Conservation (phyloP, 192 early-diverging fungal genomes). For the Gryganskiella cystojenkinii region DNA sequence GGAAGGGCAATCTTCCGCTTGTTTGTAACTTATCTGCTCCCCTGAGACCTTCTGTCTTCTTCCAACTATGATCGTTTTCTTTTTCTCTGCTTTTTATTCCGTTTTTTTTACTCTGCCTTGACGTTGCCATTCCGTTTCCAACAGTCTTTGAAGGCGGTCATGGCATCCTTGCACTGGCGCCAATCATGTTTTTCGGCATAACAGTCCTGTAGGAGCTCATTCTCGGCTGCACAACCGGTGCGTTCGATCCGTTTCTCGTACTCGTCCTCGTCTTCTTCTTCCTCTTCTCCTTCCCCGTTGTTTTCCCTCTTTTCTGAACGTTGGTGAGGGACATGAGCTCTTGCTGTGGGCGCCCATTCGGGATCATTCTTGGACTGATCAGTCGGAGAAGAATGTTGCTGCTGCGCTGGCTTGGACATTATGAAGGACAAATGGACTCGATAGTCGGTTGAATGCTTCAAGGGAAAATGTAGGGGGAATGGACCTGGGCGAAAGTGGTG, state of each 20-base stretch:
- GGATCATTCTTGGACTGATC: constrained; percentile 28
- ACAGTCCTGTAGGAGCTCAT: constrained; percentile 86
- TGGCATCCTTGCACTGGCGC: constrained; percentile 82
- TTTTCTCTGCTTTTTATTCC: neutral
- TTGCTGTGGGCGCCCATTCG: constrained; percentile 41
- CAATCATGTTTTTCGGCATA: constrained; percentile 89
- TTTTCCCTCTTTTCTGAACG: neutral
- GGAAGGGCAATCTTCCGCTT: neutral
- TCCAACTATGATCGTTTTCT: neutral
- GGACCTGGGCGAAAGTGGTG: too few relatives aligned
- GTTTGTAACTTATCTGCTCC: too few relatives aligned
- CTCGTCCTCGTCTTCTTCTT: constrained; percentile 80
- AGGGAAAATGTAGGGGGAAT: neutral
- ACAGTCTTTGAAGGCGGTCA: constrained; percentile 84
- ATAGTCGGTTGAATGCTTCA: neutral
- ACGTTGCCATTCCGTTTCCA: constrained; percentile 64
- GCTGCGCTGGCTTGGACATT: constrained; percentile 25
- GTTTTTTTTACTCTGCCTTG: constrained; percentile 15
- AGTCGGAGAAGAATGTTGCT: neutral
- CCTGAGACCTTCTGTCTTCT: too few relatives aligned
- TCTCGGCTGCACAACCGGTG: constrained; percentile 85
- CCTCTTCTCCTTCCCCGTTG: constrained; percentile 21
- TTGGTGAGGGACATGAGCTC: constrained; percentile 21
- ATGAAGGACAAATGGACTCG: neutral
- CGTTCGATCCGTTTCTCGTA: constrained; percentile 81